These are phyloP conservation scores for Aspergillus leporis DNA, from an alignment of 495 filamentous ascomycete species.

Conservation along the genomic window DNA sequence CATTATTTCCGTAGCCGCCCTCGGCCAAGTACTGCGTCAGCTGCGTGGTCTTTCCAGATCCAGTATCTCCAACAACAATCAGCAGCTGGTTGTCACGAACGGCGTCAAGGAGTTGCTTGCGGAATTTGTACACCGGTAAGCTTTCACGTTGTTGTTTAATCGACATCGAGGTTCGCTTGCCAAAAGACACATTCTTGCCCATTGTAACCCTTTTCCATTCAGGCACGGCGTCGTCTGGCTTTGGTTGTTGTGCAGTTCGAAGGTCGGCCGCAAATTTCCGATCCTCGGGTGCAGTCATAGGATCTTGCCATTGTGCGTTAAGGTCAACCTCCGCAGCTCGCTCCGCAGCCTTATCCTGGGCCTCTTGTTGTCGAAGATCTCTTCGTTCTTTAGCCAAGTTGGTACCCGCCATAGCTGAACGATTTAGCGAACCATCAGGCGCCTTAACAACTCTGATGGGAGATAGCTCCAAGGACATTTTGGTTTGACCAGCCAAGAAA, in stretches of 20 bases:
- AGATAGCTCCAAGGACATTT: conserved; percentile 89
- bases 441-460: conserved; percentile 97
- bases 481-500: conserved; percentile 93
- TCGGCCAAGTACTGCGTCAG: conserved; percentile 94
- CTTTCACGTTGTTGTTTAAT: conserved; percentile 95
- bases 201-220: conserved; percentile 91
- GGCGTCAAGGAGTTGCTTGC: conserved; percentile 84
- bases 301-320: conserved; percentile 92
- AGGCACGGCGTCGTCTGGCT: conserved; percentile 67
- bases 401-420: conserved; percentile 91
- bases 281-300: conserved; percentile 82
- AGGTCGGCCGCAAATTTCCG: conserved; percentile 87
- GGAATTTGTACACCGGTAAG: conserved; percentile 87
- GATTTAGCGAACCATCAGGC: conserved; percentile 92
- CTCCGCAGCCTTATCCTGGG: conserved; percentile 77
- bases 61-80: conserved; percentile 97
- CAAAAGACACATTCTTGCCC: conserved; percentile 78
- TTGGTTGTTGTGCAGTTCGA: conserved; percentile 55
- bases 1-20: conserved; percentile 82
- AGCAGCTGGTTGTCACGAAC: conserved; percentile 85
- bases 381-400: conserved; percentile 86
- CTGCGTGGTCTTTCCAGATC: conserved; percentile 97
- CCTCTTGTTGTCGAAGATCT: conserved; percentile 86
- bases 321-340: conserved; percentile 81
- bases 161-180: conserved; percentile 83